Conservation (phyloP, 2,329 filamentous ascomycete species). For the Metarhizium rileyi region DNA sequence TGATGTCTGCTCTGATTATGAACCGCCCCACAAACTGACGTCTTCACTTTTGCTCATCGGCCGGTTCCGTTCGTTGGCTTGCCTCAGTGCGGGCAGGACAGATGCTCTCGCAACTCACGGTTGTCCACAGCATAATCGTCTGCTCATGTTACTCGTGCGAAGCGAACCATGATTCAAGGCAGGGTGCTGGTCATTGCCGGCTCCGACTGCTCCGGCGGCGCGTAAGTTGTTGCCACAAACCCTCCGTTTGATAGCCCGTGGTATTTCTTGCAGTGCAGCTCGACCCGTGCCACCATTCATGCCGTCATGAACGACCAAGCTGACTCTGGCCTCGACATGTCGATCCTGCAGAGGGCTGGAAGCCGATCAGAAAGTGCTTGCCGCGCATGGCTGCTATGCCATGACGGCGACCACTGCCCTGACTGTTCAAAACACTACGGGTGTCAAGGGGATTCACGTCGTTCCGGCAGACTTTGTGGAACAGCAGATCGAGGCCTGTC, state of each 20-base stretch:
- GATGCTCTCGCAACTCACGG: not conserved
- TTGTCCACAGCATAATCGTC: not conserved
- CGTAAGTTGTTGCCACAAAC: slow-evolving; percentile 38
- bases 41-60: not conserved
- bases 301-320: not conserved
- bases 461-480: slow-evolving; percentile 69
- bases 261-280: not conserved
- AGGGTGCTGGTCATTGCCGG: slow-evolving; percentile 75
- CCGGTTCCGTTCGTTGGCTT: too few relatives aligned
- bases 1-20: not conserved
- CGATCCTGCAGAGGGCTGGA: slow-evolving; percentile 63
- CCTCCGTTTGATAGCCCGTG: not conserved
- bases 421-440: slow-evolving; percentile 90
- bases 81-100: not conserved
- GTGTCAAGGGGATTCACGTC: slow-evolving; percentile 72
- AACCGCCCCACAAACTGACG: not conserved
- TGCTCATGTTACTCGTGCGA: not conserved
- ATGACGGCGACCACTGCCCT: slow-evolving; percentile 93
- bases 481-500: slow-evolving; percentile 76
- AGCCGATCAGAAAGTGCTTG: slow-evolving; percentile 90
- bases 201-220: slow-evolving; percentile 84
- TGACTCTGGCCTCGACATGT: not conserved
- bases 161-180: slow-evolving; percentile 25
- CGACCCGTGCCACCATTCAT: not conserved
- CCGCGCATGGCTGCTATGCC: slow-evolving; percentile 86